Evolutionary conservation across 257 asterid species (phyloP).

Genomic region (Plantago major): DNA sequence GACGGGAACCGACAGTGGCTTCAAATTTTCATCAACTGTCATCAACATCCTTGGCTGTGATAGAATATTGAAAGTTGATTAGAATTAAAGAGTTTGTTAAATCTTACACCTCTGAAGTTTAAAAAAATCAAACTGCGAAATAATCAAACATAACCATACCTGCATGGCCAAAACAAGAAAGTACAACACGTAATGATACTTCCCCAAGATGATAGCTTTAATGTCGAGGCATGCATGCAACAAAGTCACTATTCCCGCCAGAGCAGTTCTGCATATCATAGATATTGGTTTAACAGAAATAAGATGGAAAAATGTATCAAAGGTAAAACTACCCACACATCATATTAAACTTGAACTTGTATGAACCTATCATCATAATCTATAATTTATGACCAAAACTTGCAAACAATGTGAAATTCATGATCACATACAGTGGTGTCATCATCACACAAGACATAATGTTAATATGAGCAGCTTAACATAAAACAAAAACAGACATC

Average conservation of each 20-base stretch:
- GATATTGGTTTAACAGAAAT: neutral
- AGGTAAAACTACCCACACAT: too few species aligned
- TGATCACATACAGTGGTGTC: too few species aligned
- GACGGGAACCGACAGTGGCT: slow-evolving; percentile 83
- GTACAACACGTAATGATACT: slow-evolving; percentile 79
- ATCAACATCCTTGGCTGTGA: slow-evolving; percentile 89
- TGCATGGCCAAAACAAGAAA: slow-evolving; percentile 91
- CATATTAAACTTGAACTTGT: too few species aligned
- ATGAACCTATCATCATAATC: too few species aligned
- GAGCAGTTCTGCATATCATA: slow-evolving; percentile 59
- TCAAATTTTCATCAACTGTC: slow-evolving; percentile 86
- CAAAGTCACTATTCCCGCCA: slow-evolving; percentile 77
- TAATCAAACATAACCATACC: slow-evolving; percentile 30
- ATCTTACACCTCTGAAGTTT: neutral
- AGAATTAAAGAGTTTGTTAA: neutral
- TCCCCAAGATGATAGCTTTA: slow-evolving; percentile 78
- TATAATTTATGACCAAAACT: too few species aligned
- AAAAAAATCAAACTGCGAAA: neutral
- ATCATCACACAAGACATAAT: too few species aligned
- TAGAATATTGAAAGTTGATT: neutral
- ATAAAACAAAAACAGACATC: too few species aligned
- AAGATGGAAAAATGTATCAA: neutral
- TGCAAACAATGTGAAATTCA: too few species aligned
- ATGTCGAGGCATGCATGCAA: slow-evolving; percentile 84
- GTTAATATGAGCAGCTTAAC: too few species aligned